Evolutionary conservation across 225 moss, liverwort and hornwort species (phyloP).

Genomic region (Polytrichum formosum): DNA sequence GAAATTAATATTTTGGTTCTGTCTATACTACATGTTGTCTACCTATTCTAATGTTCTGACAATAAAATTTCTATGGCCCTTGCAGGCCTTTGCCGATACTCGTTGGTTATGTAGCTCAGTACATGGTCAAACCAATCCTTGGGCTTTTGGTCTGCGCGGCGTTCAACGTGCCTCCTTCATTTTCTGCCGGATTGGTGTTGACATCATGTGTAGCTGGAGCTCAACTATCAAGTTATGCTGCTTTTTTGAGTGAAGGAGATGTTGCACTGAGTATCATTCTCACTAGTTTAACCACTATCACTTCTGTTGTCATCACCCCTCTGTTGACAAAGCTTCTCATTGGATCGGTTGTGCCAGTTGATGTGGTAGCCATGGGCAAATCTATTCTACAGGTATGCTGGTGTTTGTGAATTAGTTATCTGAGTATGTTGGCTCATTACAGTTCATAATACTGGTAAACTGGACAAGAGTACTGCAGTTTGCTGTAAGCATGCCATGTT

Average conservation of each 20-base stretch:
- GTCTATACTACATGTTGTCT: neutral
- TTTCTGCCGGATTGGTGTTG: slow-evolving; percentile 85
- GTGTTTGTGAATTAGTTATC: no score
- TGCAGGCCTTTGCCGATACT: slow-evolving; percentile 84
- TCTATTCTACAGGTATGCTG: slow-evolving; percentile 82
- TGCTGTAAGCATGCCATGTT: no score
- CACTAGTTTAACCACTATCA: slow-evolving; percentile 86
- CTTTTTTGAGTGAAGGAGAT: slow-evolving; percentile 89
- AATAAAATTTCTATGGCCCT: slow-evolving; percentile 13
- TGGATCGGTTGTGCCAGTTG: slow-evolving; percentile 88
- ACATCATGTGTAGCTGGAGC: slow-evolving; percentile 98
- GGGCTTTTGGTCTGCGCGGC: slow-evolving; percentile 67
- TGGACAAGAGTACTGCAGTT: no score
- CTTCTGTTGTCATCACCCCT: slow-evolving; percentile 84
- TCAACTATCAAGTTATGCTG: slow-evolving; percentile 94
- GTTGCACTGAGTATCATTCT: slow-evolving; percentile 94
- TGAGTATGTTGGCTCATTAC: no score
- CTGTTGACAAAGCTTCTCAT: slow-evolving; percentile 76
- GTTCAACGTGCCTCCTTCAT: slow-evolving; percentile 71
- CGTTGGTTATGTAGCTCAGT: slow-evolving; percentile 75
- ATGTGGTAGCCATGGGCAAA: slow-evolving; percentile 81
- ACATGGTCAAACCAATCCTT: slow-evolving; percentile 78
- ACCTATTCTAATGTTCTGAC: slow-evolving; percentile 3
- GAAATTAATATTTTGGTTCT: no score
- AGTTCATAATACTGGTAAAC: no score